A percentile compares a stretch with the other conserved stretches of the same genome.
These are phyloP conservation scores for Nakazawaea anatomiae DNA, from an alignment of 805 yeast genomes.

Conservation along the genomic window DNA sequence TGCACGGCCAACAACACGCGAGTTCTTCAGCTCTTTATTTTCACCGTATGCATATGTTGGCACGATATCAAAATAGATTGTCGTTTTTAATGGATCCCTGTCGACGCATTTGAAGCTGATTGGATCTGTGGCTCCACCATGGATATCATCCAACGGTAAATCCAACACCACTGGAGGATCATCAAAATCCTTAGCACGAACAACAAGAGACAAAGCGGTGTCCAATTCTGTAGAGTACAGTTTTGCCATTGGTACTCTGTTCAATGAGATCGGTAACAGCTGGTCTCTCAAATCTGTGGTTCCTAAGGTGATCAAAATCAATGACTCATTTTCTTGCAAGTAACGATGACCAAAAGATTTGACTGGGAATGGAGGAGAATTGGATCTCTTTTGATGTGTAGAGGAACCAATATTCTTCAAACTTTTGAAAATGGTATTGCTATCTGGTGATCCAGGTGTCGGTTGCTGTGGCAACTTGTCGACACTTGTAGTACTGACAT, in stretches of 20 bases:
- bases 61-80: constrained; percentile 76
- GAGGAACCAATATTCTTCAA: constrained; percentile 1
- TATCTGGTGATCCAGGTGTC: not conserved
- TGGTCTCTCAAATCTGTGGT: constrained; percentile 69
- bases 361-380: constrained; percentile 44
- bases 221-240: constrained; percentile 81
- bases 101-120: constrained; percentile 60
- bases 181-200: constrained; percentile 36
- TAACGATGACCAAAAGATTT: constrained; percentile 85
- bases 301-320: constrained; percentile 80
- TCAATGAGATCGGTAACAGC: constrained; percentile 57
- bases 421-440: constrained; percentile 8
- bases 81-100: constrained; percentile 43
- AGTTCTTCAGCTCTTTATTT: constrained; percentile 12
- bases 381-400: constrained; percentile 12
- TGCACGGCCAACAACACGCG: constrained; percentile 70
- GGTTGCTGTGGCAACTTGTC: constrained; percentile 15
- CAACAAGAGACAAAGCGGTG: constrained; percentile 74
- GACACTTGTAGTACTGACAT: constrained; percentile 14
- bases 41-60: constrained; percentile 69
- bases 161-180: constrained; percentile 65
- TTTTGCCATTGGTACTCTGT: constrained; percentile 68
- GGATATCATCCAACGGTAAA: constrained; percentile 77
- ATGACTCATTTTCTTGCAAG: constrained; percentile 54
- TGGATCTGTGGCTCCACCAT: constrained; percentile 65